Percentiles rank a stretch among this genome's conserved stretches.
These are phyloP conservation scores for Scalesia atractyloides DNA, from an alignment of 129 eudicot genomes.

Conservation along the genomic window DNA sequence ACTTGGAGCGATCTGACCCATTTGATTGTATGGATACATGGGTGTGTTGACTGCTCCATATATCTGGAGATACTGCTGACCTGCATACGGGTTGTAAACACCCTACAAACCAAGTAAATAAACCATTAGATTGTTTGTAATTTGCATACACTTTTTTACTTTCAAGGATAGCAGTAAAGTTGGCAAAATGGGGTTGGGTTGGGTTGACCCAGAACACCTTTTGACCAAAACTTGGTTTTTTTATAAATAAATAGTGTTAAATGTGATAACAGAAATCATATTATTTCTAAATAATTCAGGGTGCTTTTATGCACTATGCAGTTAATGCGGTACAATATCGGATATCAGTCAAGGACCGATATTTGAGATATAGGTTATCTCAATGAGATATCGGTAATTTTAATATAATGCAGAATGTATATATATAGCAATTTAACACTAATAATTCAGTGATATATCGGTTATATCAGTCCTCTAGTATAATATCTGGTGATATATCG, in stretches of 20 bases:
- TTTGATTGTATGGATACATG: slow-evolving; percentile 77
- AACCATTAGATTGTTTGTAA: slow-evolving; percentile 1
- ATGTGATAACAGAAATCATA: background rate
- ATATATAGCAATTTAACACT: too few relatives aligned
- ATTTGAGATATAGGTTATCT: too few relatives aligned
- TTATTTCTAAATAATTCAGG: background rate
- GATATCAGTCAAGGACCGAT: too few relatives aligned
- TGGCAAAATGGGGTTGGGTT: background rate
- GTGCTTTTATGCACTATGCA: slow-evolving; percentile 3
- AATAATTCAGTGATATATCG: too few relatives aligned
- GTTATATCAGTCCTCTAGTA: too few relatives aligned
- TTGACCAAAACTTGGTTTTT: background rate
- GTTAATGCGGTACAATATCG: too few relatives aligned
- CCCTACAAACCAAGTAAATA: slow-evolving; percentile 47
- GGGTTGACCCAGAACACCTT: background rate
- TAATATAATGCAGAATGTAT: too few relatives aligned
- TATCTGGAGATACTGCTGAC: slow-evolving; percentile 85
- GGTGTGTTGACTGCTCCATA: slow-evolving; percentile 70
- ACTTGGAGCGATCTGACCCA: slow-evolving; percentile 63
- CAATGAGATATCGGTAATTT: too few relatives aligned
- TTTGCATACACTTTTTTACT: background rate
- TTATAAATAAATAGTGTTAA: background rate
- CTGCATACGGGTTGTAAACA: slow-evolving; percentile 67
- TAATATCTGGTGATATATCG: too few relatives aligned
- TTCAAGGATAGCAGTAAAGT: slow-evolving; percentile 12